These are phyloP conservation scores for Penicillium sp. DNA, from an alignment of 2,329 filamentous ascomycete species.

Conservation along the genomic window DNA sequence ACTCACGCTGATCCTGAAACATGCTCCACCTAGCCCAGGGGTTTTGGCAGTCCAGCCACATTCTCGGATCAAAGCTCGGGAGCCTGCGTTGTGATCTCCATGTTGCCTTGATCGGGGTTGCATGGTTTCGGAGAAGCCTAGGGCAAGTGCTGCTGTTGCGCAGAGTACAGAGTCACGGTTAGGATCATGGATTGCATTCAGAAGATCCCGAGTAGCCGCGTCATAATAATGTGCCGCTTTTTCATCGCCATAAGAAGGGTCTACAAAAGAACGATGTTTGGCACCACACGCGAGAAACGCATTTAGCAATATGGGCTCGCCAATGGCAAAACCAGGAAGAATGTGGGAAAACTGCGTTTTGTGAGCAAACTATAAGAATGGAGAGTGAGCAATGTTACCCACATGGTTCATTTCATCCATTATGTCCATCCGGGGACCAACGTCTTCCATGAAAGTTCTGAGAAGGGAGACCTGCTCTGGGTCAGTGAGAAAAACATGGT, in stretches of 20 bases:
- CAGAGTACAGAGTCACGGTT: slow-evolving; percentile 81
- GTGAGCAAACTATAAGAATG: slow-evolving; percentile 6
- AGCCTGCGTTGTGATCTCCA: slow-evolving; percentile 88
- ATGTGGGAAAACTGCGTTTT: slow-evolving; percentile 66
- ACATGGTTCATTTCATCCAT: slow-evolving; percentile 79
- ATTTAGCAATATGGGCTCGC: slow-evolving; percentile 83
- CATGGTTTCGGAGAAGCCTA: slow-evolving; percentile 94
- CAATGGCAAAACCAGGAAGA: slow-evolving; percentile 77
- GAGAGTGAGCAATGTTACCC: slow-evolving; percentile 22
- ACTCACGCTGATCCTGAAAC: slow-evolving; percentile 90
- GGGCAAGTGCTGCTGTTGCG: slow-evolving; percentile 79
- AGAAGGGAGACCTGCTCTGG: slow-evolving; percentile 82
- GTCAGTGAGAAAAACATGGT: slow-evolving; percentile 65
- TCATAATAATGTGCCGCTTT: slow-evolving; percentile 83
- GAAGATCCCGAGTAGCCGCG: slow-evolving; percentile 73
- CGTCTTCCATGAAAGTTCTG: slow-evolving; percentile 88
- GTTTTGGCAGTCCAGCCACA: slow-evolving; percentile 83
- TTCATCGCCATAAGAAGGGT: slow-evolving; percentile 68
- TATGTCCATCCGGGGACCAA: slow-evolving; percentile 91
- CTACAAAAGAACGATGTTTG: slow-evolving; percentile 71
- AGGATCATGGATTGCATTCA: slow-evolving; percentile 76
- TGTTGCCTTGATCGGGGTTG: slow-evolving; percentile 71
- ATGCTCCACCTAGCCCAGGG: slow-evolving; percentile 76
- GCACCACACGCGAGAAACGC: slow-evolving; percentile 86
- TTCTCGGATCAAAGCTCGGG: slow-evolving; percentile 80